Base-by-base conservation (phyloP, 2,329 filamentous ascomycete species). In the Nigrospora sphaerica region DNA sequence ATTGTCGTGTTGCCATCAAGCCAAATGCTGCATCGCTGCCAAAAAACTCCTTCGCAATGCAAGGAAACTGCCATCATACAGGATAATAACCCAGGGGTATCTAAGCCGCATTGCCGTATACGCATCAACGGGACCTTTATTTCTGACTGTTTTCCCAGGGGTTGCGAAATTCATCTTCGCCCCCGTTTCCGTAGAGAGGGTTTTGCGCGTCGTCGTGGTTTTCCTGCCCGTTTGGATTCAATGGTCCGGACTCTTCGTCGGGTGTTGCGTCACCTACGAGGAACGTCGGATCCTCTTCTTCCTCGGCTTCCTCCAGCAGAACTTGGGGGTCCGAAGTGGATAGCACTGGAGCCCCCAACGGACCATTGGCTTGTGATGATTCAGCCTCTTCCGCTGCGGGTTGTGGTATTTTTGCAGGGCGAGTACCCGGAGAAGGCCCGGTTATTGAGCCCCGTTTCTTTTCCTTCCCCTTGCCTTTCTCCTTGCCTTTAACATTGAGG, bases 141-240 rank as follows among this genome's bases (percentile, higher is more conserved):
- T 28, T 28, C 7, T 28, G 23, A 28, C 23, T 10, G 28, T 42
- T 42, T 45, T 57, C 62, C 72, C 72, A 75, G n/a, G 73, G 68
- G 49, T 74, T 74, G 17, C 62, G 61, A 49, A 73, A 74, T 46
- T 70, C 71, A 4, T 73, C 71, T 28, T 61, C 60, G n/a, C 62
- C 53, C 3, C 66, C 50, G 14, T 46, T 38, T 14, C 46, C 48
- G 32, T 49, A 53, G 19, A 47, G 38, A 12, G 55, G 56, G 11
- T 49, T 50, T 4, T 40, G 49, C 3, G 45, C 34, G 5, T 45
- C 19, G 4, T 49, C 43, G 1, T 28, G 17, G 4, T 28, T 17
- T 11, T 37, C 35, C 18, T 34, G 28, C 11, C 37, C 31, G 6
- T 49, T 28, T 10, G 23, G 38, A n/a, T 46, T 16, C 49, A 47